Evolutionary conservation across 192 early-diverging fungal genomes (phyloP).

Genomic region (Umbelopsis isabellina): DNA sequence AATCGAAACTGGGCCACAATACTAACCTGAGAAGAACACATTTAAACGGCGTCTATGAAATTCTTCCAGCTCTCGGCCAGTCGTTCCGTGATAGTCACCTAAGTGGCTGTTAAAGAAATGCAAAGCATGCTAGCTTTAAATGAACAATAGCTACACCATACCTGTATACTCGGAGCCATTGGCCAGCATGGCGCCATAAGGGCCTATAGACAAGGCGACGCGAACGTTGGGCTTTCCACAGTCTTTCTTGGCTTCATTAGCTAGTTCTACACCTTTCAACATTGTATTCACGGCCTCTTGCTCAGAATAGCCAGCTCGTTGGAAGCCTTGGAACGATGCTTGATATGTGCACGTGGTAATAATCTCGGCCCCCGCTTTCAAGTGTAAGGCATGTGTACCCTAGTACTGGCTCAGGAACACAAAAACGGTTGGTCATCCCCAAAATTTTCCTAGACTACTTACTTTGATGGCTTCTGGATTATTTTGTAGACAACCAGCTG

Average conservation of each 20-base stretch:
- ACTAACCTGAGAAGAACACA: conserved; percentile 37
- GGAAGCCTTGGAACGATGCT: conserved; percentile 49
- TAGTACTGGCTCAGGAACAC: conserved; percentile 5
- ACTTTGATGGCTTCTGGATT: conserved; percentile 47
- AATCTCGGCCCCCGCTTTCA: conserved; percentile 58
- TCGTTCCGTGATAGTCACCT: conserved; percentile 46
- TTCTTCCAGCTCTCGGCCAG: conserved; percentile 41
- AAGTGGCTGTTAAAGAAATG: neutral
- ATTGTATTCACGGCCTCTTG: conserved; percentile 41
- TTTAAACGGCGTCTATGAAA: conserved; percentile 59
- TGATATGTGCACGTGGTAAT: conserved; percentile 63
- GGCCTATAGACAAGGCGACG: conserved; percentile 65
- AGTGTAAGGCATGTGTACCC: conserved; percentile 49
- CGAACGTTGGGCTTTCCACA: conserved; percentile 35
- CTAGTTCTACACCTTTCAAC: conserved; percentile 44
- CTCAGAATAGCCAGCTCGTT: conserved; percentile 38
- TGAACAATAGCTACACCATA: neutral
- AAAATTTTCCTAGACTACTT: neutral
- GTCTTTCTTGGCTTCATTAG: conserved; percentile 50
- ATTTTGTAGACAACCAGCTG: conserved; percentile 40
- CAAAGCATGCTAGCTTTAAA: neutral
- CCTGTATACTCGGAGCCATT: conserved; percentile 72
- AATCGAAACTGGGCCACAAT: no score
- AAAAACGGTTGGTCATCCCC: neutral
- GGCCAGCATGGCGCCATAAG: conserved; percentile 65